Conservation (phyloP, 2,329 filamentous ascomycete genomes). For the Scytalidium lignicola region DNA sequence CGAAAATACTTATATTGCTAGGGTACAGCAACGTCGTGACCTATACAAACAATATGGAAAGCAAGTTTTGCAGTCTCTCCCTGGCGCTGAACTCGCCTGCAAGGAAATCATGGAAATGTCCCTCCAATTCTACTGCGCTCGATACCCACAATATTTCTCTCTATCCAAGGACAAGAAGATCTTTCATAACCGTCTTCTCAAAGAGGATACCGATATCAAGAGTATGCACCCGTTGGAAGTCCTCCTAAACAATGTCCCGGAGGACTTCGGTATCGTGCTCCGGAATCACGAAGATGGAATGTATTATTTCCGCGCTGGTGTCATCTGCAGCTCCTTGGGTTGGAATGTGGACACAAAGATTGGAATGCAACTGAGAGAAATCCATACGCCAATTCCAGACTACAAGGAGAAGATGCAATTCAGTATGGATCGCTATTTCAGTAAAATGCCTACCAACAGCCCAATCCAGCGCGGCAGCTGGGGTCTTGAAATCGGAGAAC, state of each 20-base stretch:
- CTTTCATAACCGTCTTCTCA: constrained; percentile 66
- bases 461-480: constrained; percentile 82
- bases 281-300: constrained; percentile 65
- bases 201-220: constrained; percentile 55
- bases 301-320: constrained; percentile 70
- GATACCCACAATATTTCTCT: constrained; percentile 72
- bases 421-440: constrained; percentile 81
- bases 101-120: constrained; percentile 87
- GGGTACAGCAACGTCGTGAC: constrained; percentile 62
- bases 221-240: constrained; percentile 61
- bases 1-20: constrained; percentile 63
- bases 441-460: constrained; percentile 66
- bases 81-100: constrained; percentile 72
- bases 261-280: constrained; percentile 76
- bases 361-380: constrained; percentile 61
- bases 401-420: constrained; percentile 86
- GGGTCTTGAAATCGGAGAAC: constrained; percentile 72
- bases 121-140: constrained; percentile 70
- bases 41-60: constrained; percentile 60
- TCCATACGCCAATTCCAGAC: constrained; percentile 72
- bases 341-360: constrained; percentile 77
- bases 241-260: constrained; percentile 72
- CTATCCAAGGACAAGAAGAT: constrained; percentile 47
- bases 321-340: constrained; percentile 74
- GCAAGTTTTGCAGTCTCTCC: constrained; percentile 61